Base-by-base conservation (phyloP, 768 basidiomycete genomes). In the Leccinum pellstonianum region DNA sequence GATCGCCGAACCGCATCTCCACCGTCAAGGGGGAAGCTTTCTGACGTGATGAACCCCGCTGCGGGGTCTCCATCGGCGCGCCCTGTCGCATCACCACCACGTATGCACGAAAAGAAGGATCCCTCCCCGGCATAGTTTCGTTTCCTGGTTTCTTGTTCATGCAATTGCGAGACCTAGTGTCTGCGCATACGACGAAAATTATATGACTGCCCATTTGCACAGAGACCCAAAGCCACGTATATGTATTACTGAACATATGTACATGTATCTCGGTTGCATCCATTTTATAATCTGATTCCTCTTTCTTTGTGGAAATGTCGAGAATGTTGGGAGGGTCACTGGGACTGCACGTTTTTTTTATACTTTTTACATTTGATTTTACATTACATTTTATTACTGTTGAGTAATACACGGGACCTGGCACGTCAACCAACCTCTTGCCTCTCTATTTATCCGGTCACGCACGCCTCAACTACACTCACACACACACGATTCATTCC, bases 81-180 rank as follows among this genome's bases (percentile, higher is more conserved):
- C 66, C 77, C 79, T 57, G 77, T 81, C 10, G 77, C 83, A n/a
- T 84, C 83, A 19, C 85, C 86, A 15, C 75, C 81, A 19, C 80
- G 72, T n/a, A 56, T 70, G 31, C 72, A 73, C 27, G 72, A 73
- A 23, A 73, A 75, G 58, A 73, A 68, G 57, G 73, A 75, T 17
- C 27, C 66, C 4, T 70, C 72, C 1, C 72, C 72, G 23, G 52
- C 61, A 8, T 73, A 66, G 43, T 56, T 10, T 60, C 11, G 3
- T 60, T 50, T 8, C 52, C 43, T 41, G 19, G 8, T 53, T 62
- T 70, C 58, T 57, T 71, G 67, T 19, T 48, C 38, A 58, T 56
- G 41, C 31, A 52, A 54, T 31, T 23, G 48, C n/a, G 54, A 59
- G 55, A 19, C 56, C 48, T 23, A 43, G 51, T 17, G 49, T 57